phyloP scores from a whole-genome alignment of 805 yeast genomes.

The Barnettozyma californica region DNA sequence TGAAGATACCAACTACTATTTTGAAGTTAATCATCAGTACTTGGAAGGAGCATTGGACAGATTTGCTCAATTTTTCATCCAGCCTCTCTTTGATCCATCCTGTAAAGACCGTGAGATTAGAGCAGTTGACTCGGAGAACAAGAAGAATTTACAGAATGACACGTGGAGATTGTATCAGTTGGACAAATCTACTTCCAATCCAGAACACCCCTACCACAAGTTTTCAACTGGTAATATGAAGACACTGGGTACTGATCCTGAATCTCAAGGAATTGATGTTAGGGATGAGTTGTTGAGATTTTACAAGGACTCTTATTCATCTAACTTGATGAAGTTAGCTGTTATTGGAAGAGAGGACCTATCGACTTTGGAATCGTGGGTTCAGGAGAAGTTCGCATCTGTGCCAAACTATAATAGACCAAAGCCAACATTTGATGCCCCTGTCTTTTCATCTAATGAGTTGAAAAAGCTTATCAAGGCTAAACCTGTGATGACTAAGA shows the following conservation, averaged over 20 bases:
- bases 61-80: conserved; percentile 86
- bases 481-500: conserved; percentile 78
- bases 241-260: conserved; percentile 70
- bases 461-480: conserved; percentile 54
- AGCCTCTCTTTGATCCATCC: conserved; percentile 66
- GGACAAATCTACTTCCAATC: conserved; percentile 68
- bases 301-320: conserved; percentile 66
- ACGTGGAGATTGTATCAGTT: conserved; percentile 84
- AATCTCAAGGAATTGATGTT: conserved; percentile 56
- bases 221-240: conserved; percentile 85
- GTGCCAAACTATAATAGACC: conserved; percentile 44
- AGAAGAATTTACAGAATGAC: conserved; percentile 88
- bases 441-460: conserved; percentile 46
- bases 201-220: conserved; percentile 75
- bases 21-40: conserved; percentile 72
- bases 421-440: conserved; percentile 33
- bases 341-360: conserved; percentile 77
- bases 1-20: conserved; percentile 85
- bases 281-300: conserved; percentile 77
- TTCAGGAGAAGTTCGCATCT: conserved; percentile 54
- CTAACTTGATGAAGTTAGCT: conserved; percentile 85
- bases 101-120: conserved; percentile 89
- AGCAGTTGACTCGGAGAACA: conserved; percentile 95
- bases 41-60: conserved; percentile 87
- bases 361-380: conserved; percentile 69